A percentile compares a stretch with the other conserved stretches of the same genome.
These are phyloP conservation scores for Solanum etuberosum DNA, from an alignment of 257 asterid species.

Conservation along the genomic window DNA sequence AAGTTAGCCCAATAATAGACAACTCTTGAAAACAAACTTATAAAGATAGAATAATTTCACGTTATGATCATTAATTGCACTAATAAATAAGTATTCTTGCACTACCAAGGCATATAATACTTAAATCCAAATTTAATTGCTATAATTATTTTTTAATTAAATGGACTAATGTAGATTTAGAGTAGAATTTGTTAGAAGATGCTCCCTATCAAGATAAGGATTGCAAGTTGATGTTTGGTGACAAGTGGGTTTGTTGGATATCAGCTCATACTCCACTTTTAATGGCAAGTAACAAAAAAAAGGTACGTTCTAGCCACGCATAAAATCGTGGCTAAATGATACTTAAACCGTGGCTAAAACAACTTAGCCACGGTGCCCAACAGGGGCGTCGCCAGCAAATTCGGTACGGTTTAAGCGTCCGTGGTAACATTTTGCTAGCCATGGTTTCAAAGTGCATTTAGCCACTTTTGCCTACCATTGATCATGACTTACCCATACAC, in stretches of 20 bases:
- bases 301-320: neutral
- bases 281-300: neutral
- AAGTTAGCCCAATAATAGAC: neutral
- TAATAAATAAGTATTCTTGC: neutral
- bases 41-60: neutral
- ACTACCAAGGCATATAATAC: neutral
- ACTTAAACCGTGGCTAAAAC: too few relatives aligned
- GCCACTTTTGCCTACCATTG: too few relatives aligned
- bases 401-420: too few relatives aligned
- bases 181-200: neutral
- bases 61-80: neutral
- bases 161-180: neutral
- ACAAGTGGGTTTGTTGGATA: neutral
- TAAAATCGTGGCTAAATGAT: too few relatives aligned
- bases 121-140: neutral
- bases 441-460: too few relatives aligned
- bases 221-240: neutral
- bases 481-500: too few relatives aligned
- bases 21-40: neutral
- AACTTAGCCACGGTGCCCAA: neutral
- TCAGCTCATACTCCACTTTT: neutral
- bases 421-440: too few relatives aligned
- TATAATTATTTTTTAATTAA: too few relatives aligned
- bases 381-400: too few relatives aligned
- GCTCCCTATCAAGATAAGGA: neutral